Conservation (phyloP, 176 grass and related monocot genomes). For the Leersia perrieri region DNA sequence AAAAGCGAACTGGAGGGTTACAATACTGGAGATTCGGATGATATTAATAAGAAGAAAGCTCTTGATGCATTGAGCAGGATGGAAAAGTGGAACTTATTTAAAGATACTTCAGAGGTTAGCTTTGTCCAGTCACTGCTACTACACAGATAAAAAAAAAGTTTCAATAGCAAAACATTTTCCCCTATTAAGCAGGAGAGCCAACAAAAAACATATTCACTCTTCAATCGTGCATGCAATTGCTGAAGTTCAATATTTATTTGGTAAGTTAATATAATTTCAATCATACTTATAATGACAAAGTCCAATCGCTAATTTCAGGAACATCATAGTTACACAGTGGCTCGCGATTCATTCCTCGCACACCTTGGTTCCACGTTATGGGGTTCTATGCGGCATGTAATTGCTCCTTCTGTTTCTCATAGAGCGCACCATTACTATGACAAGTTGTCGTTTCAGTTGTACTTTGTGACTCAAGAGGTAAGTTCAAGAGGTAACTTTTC, state of each 20-base stretch:
- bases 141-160: not conserved
- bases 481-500: constrained; percentile 53
- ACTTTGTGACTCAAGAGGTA: constrained; percentile 94
- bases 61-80: constrained; percentile 85
- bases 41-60: constrained; percentile 89
- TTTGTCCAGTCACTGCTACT: not conserved
- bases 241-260: not conserved
- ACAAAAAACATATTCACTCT: not conserved
- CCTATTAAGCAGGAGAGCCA: not conserved
- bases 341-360: constrained; percentile 89
- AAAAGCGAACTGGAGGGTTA: constrained; percentile 85
- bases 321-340: constrained; percentile 78
- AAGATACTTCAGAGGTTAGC: constrained; percentile 53
- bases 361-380: constrained; percentile 87
- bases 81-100: constrained; percentile 97
- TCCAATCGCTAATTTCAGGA: constrained; percentile 43
- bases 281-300: not conserved
- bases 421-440: constrained; percentile 85
- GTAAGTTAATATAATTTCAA: not conserved
- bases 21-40: constrained; percentile 71
- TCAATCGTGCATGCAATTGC: not conserved
- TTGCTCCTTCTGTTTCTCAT: constrained; percentile 92
- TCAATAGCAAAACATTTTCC: not conserved
- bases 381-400: constrained; percentile 89
- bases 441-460: constrained; percentile 91